Conservation (phyloP, 768 basidiomycete species). For the Leccinum obscurum region DNA sequence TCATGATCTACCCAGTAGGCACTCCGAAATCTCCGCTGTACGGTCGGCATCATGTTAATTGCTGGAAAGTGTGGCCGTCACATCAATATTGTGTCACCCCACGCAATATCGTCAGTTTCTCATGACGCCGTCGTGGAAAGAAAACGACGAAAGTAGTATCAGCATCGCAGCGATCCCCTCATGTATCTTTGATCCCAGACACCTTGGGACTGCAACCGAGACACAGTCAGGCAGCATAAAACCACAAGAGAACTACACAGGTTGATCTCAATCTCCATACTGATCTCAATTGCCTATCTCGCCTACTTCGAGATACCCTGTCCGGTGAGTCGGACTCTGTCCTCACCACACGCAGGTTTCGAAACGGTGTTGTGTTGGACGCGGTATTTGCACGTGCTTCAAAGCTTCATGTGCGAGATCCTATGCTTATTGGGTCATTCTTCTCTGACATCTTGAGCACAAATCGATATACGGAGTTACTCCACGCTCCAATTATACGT, state of each 20-base stretch:
- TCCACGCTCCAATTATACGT: not conserved
- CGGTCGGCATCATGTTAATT: too few species aligned
- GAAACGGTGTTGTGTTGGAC: not conserved
- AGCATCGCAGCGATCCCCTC: not conserved
- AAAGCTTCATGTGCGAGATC: slow-evolving; percentile 10
- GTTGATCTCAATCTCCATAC: not conserved
- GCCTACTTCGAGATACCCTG: not conserved
- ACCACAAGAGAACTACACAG: not conserved
- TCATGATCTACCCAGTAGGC: too few species aligned
- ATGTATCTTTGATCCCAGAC: slow-evolving; percentile 6
- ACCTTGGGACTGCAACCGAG: not conserved
- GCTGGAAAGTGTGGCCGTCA: too few species aligned
- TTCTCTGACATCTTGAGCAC: not conserved
- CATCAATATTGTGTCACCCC: too few species aligned
- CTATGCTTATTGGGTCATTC: not conserved
- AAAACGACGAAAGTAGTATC: slow-evolving; percentile 3
- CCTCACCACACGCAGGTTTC: not conserved
- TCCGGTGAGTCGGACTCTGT: not conserved
- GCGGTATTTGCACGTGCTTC: not conserved
- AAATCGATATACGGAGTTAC: not conserved
- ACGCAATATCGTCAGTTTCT: too few species aligned
- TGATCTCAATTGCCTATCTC: not conserved
- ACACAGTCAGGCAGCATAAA: not conserved
- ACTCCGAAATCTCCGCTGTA: too few species aligned
- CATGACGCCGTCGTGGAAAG: slow-evolving; percentile 11